Evolutionary conservation across 345 rosid genomes (phyloP), one percentile per base, ranked within the genome.

Genomic region (Eucalyptus erythrocorys): DNA sequence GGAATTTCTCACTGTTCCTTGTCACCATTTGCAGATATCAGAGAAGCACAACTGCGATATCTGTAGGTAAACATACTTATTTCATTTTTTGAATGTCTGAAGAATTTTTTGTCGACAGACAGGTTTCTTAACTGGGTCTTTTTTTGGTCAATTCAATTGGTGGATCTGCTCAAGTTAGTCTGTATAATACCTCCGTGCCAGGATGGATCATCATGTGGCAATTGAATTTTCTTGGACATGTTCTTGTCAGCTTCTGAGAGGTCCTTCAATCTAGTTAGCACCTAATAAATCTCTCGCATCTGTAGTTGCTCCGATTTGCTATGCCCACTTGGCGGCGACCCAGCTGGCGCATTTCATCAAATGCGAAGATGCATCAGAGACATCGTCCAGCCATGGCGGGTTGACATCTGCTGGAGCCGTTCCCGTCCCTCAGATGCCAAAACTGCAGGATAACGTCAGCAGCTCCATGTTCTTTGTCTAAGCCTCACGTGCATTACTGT

Each of bases 1-100:
- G 43, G 24, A 43, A n/a, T 9, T 59, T 86, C 86, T 55, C 32
- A 89, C n/a, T 80, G 15, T 26, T 92, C 19, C n/a, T 68, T 8
- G 43, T 66, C 37, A 27, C 68, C 88, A 51, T 43, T 89, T 92
- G 88, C 93, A 96, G 97, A 90, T 96, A 96, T 64, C 99, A 97
- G 90, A 92, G 98, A 89, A 96, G 99, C 91, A 96, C 99, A 6
- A 95, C 97, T 37, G 98, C 99, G 85, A 95, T 97, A 88, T 96
- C 99, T 66, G 95, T 96, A 3, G 98, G 99, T 96, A 91, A 76
- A 76, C 82, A 76, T 40, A 10, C 82, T 76, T 40, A 76, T 10
- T 40, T 10, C 30, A 40, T 76, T 76, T 76, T 76, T 40, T 76
- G 47, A 76, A 40, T 34, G 45, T 71, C 45, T 19, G 81, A 34